Evolutionary conservation across 2,329 filamentous ascomycete genomes (phyloP).

Genomic region (Rutstroemia sp.): DNA sequence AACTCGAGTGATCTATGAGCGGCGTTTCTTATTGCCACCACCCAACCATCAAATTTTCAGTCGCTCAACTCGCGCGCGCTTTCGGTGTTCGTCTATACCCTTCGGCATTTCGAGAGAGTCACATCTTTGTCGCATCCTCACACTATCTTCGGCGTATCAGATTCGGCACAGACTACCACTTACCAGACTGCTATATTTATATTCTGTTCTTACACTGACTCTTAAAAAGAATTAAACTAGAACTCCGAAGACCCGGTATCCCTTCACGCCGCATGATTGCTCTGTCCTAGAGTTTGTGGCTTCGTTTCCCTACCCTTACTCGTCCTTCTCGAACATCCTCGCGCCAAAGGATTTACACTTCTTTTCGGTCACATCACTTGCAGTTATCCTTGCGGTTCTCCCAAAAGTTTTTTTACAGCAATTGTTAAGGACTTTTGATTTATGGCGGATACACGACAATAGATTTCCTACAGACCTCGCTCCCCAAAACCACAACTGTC

Average conservation of each 20-base stretch:
- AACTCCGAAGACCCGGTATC: slow-evolving; percentile 12
- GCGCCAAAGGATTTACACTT: neutral
- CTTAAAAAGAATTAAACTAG: slow-evolving; percentile 12
- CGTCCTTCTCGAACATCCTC: slow-evolving; percentile 11
- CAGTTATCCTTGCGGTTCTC: neutral
- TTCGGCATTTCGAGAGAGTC: neutral
- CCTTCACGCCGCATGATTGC: slow-evolving; percentile 23
- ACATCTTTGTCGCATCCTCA: slow-evolving; percentile 2
- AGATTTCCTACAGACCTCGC: slow-evolving; percentile 19
- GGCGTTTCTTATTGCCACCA: neutral
- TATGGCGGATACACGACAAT: slow-evolving; percentile 26
- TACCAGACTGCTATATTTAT: slow-evolving; percentile 1
- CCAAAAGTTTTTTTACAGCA: slow-evolving; percentile 10
- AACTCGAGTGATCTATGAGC: neutral
- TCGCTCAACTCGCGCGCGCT: too few species aligned
- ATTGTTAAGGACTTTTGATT: slow-evolving; percentile 10
- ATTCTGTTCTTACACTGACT: slow-evolving; percentile 13
- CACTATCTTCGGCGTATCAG: slow-evolving; percentile 13
- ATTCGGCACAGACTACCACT: slow-evolving; percentile 12
- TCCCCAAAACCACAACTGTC: slow-evolving; percentile 15
- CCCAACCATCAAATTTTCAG: neutral
- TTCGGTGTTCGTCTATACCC: neutral
- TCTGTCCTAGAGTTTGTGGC: slow-evolving; percentile 17
- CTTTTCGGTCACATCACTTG: slow-evolving; percentile 3
- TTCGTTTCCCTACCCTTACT: slow-evolving; percentile 20